Evolutionary conservation across 1,284 basidiomycete species (phyloP).

Genomic region (Puccinia novopanici): DNA sequence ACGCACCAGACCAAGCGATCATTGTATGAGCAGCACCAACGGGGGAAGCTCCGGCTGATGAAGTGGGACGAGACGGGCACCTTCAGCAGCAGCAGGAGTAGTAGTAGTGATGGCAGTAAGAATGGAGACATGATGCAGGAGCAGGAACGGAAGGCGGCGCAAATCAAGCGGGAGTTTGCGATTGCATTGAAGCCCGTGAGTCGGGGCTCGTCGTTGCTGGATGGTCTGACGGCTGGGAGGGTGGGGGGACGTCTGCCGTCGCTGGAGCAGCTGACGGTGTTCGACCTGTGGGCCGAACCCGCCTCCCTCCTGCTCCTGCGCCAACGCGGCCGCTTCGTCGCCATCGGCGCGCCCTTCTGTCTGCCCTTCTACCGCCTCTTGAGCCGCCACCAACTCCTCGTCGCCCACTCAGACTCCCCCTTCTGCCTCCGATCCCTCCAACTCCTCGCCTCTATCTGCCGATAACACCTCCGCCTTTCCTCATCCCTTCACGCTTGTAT

Average conservation of each 20-base stretch:
- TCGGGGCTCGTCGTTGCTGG: conserved; percentile 51
- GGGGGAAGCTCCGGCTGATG: neutral
- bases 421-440: neutral
- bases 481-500: too few relatives aligned
- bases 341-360: neutral
- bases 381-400: neutral
- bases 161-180: conserved; percentile 61
- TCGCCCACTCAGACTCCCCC: neutral
- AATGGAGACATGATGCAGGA: neutral
- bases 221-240: conserved; percentile 47
- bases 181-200: conserved; percentile 72
- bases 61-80: conserved; percentile 39
- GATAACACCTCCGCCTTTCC: neutral
- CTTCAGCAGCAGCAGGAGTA: too few relatives aligned
- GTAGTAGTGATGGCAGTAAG: too few relatives aligned
- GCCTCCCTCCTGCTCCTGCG: neutral
- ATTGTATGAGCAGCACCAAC: conserved; percentile 1
- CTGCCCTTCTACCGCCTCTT: neutral
- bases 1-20: neutral
- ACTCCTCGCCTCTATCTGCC: neutral
- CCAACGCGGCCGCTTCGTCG: neutral
- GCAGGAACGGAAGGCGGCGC: conserved; percentile 60
- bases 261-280: conserved; percentile 66
- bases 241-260: conserved; percentile 62
- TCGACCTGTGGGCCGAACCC: conserved; percentile 69